phyloP scores from a whole-genome alignment of 192 early-diverging fungal genomes.

The Radiomyces spectabilis region DNA sequence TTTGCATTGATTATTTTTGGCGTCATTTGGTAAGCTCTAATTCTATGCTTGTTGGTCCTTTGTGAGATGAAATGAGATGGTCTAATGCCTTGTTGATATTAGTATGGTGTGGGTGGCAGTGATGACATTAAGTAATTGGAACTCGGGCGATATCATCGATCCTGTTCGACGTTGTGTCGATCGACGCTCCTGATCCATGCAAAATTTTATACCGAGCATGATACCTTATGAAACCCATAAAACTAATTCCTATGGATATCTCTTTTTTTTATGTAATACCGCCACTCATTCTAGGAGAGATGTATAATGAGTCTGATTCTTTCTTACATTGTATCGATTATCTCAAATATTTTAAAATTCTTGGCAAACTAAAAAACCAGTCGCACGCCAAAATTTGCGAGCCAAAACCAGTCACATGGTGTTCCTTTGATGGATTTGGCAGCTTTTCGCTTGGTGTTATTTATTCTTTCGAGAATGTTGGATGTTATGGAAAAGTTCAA shows the following conservation, averaged over 20 bases:
- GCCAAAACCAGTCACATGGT: too few relatives aligned
- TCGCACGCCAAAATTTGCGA: too few relatives aligned
- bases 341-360: background rate
- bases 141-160: constrained; percentile 9
- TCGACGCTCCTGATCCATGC: background rate
- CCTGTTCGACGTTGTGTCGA: constrained; percentile 9
- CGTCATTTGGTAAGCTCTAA: constrained; percentile 22
- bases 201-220: too few relatives aligned
- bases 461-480: too few relatives aligned
- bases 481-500: too few relatives aligned
- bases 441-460: too few relatives aligned
- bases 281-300: background rate
- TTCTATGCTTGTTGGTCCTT: background rate
- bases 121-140: constrained; percentile 11
- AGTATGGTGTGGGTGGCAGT: constrained; percentile 14
- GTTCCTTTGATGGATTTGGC: too few relatives aligned
- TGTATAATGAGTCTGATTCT: background rate
- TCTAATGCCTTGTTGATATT: background rate
- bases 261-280: background rate
- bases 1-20: constrained; percentile 57
- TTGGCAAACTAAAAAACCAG: too few relatives aligned
- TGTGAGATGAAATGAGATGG: background rate
- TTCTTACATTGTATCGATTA: background rate
- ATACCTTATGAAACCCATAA: background rate
- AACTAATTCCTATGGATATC: background rate